These are phyloP conservation scores for Backusella tarrabulga DNA, from an alignment of 192 early-diverging fungal genomes.

Conservation along the genomic window DNA sequence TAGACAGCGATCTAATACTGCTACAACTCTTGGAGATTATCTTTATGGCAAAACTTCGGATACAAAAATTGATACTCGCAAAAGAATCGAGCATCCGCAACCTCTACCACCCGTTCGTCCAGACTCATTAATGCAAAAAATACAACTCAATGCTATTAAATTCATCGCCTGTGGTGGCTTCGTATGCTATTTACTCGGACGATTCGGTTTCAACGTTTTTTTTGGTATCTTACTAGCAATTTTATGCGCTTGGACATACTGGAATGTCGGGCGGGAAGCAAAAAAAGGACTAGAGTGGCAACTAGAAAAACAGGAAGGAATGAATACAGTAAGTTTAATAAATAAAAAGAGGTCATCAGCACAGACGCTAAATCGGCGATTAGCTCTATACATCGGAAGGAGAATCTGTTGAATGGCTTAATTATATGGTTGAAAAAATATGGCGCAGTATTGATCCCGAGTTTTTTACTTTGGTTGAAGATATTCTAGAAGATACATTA, in stretches of 20 bases:
- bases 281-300: conserved; percentile 30
- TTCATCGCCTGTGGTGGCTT: conserved; percentile 18
- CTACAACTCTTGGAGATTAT: not conserved
- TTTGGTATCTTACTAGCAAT: not conserved
- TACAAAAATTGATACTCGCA: not conserved
- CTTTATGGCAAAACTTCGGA: not conserved
- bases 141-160: conserved; percentile 23
- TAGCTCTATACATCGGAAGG: conserved; percentile 15
- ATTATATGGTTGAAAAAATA: conserved; percentile 27
- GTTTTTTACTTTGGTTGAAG: conserved; percentile 25
- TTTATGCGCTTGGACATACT: conserved; percentile 21
- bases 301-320: conserved; percentile 25
- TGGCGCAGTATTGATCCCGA: conserved; percentile 33
- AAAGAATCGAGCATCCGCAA: not conserved
- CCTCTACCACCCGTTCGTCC: conserved; percentile 11
- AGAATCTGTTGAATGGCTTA: conserved; percentile 34
- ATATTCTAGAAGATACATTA: conserved; percentile 29
- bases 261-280: conserved; percentile 14
- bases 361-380: not conserved
- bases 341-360: not conserved
- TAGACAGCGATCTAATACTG: not conserved
- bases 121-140: not conserved
- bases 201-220: conserved; percentile 2
- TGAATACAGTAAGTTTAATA: conserved; percentile 19
- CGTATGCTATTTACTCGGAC: conserved; percentile 21